Conservation (phyloP, 2,329 filamentous ascomycete genomes). For the Raffaelea albimanens region DNA sequence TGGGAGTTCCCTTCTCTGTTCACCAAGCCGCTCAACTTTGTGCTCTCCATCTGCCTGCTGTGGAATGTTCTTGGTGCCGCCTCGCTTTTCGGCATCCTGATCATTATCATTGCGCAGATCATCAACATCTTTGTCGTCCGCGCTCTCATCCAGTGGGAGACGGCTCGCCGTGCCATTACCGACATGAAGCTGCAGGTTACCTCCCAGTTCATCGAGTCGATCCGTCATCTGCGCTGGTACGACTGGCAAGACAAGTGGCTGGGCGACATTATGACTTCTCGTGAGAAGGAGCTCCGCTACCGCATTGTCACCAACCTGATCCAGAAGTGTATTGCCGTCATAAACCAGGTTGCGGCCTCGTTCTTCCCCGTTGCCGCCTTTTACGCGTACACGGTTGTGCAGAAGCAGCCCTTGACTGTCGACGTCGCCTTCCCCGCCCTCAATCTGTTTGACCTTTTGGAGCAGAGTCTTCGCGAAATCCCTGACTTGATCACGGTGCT, state of each 20-base stretch:
- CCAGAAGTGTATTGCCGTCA: conserved; percentile 52
- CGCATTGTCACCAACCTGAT: conserved; percentile 56
- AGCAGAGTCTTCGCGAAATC: conserved; percentile 62
- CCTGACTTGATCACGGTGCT: conserved; percentile 67
- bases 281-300: conserved; percentile 57
- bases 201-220: conserved; percentile 78
- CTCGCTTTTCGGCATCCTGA: conserved; percentile 62
- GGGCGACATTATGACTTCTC: conserved; percentile 55
- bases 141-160: conserved; percentile 58
- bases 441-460: conserved; percentile 68
- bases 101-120: conserved; percentile 59
- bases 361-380: conserved; percentile 75
- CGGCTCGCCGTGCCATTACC: conserved; percentile 60
- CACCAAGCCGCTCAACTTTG: conserved; percentile 65
- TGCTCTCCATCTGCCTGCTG: conserved; percentile 64
- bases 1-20: conserved; percentile 79
- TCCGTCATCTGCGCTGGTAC: conserved; percentile 73
- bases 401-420: conserved; percentile 58
- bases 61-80: conserved; percentile 74
- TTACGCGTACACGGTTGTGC: conserved; percentile 67
- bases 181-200: conserved; percentile 72
- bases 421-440: conserved; percentile 83
- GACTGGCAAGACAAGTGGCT: conserved; percentile 75
- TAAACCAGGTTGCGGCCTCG: conserved; percentile 62
- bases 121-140: conserved; percentile 61